Base-by-base conservation (phyloP, 116 monocot species). In the Zostera marina region DNA sequence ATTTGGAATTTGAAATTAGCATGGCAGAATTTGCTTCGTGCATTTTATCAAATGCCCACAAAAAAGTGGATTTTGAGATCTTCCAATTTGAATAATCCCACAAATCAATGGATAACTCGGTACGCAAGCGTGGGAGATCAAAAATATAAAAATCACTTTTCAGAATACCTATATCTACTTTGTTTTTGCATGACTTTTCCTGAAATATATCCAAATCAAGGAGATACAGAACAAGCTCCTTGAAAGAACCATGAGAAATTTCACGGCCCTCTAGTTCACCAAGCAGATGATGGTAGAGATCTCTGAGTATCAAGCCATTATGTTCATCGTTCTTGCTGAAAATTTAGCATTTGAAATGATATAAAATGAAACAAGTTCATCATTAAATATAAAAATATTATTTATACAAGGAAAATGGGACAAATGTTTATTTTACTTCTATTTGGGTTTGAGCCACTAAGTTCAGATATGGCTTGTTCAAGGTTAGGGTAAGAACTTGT, bases 181-280 rank as follows among this genome's bases (percentile, higher is more conserved):
- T 71, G 66, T 62, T 5, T 13, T 55, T 59, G 45, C 32, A 20
- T 11, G 45, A 47, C 32, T 70, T 57, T 54, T 53, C 54, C 56
- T 83, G 68, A 69, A 83, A 90, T 63, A 47, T 19, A 59, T 78
- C 76, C 41, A 77, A 59, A 41, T 78, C 68, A 17, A 90, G 73
- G 23, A 98, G 76, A 66, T 75, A 79, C 40, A 41, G n/a, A 3
- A 57, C 68, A 3, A 98, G 73, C 62, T 90, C 86, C 43, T 75
- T 78, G 73, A 90, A 98, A 62, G 72, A 74, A 11, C 86, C 98
- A 40, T 72, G 63, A 52, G 47, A 52, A 60, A 87, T 86, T 9
- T 79, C 70, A 58, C 86, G 91, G 40, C 98, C 91, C 54, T 86
- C 86, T 5, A 98, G 55, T 62, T 74, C 74, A 63, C 86, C 90